phyloP scores from a whole-genome alignment of 106 monocot genomes.

The Phalaenopsis equestris region DNA sequence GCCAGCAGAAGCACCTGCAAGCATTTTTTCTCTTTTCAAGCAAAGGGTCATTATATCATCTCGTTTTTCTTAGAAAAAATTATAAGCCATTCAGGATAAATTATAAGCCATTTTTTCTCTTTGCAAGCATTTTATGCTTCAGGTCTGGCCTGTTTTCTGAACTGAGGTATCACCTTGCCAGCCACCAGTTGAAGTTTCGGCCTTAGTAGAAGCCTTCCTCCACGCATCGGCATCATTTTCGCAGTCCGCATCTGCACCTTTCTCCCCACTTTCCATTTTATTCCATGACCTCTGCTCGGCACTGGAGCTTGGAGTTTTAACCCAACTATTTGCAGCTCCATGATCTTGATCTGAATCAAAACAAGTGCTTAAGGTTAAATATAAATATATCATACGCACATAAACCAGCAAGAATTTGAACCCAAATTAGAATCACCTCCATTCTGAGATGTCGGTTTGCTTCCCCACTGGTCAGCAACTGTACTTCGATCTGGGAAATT shows the following conservation, averaged over 20 bases:
- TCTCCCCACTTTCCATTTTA: not conserved
- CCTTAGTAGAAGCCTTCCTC: not conserved
- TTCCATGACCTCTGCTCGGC: slow-evolving; percentile 4
- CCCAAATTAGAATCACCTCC: slow-evolving; percentile 2
- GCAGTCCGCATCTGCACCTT: not conserved
- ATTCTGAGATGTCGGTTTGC: not conserved
- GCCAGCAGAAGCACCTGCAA: not conserved
- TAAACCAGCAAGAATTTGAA: not conserved
- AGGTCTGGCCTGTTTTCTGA: not conserved
- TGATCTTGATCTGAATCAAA: slow-evolving; percentile 10
- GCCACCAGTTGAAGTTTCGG: not conserved
- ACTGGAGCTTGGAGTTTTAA: not conserved
- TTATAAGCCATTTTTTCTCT: too few relatives aligned
- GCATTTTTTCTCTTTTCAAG: not conserved
- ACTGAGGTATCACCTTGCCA: not conserved
- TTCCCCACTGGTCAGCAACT: slow-evolving; percentile 1
- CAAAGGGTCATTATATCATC: not conserved
- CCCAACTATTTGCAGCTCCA: not conserved
- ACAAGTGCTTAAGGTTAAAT: not conserved
- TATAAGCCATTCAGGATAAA: not conserved
- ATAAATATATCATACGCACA: not conserved
- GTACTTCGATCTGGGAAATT: not conserved
- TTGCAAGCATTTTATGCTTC: too few relatives aligned
- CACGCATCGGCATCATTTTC: slow-evolving; percentile 1
- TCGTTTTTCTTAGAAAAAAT: not conserved